Conservation (phyloP, 352 stramenopile species). For the Phytophthora pistaciae region DNA sequence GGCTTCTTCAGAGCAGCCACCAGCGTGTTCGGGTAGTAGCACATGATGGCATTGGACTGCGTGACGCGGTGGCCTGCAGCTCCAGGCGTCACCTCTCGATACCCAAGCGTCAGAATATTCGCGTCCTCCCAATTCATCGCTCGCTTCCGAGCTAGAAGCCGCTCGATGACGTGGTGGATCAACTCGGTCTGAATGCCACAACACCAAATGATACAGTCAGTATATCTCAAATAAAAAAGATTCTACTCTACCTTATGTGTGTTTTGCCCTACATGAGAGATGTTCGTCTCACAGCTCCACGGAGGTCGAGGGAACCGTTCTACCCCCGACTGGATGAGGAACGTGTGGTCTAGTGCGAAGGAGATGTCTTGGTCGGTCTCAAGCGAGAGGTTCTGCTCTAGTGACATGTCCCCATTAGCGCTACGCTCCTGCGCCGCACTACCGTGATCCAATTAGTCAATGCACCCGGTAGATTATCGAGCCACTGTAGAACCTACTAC, state of each 20-base stretch:
- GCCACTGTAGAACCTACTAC: too few species aligned
- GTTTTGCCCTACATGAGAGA: constrained; percentile 43
- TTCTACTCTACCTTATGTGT: neutral
- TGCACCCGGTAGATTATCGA: too few species aligned
- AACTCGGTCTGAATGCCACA: constrained; percentile 48
- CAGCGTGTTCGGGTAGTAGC: constrained; percentile 80
- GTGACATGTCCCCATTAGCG: constrained; percentile 2
- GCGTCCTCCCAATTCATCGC: constrained; percentile 47
- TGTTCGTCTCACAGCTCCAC: constrained; percentile 40
- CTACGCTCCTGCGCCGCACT: constrained; percentile 30
- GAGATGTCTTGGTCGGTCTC: constrained; percentile 22
- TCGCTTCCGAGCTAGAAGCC: constrained; percentile 52
- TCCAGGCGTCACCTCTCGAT: constrained; percentile 56
- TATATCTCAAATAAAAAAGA: neutral
- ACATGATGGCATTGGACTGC: constrained; percentile 72
- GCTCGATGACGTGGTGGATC: constrained; percentile 61
- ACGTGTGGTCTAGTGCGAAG: constrained; percentile 51
- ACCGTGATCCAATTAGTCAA: neutral
- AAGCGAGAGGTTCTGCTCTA: constrained; percentile 19
- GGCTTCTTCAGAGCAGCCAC: constrained; percentile 68
- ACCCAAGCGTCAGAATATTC: constrained; percentile 79
- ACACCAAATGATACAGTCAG: constrained; percentile 3
- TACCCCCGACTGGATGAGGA: constrained; percentile 29
- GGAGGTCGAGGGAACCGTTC: constrained; percentile 36
- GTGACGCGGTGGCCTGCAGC: constrained; percentile 57